Percentiles rank a stretch among this genome's conserved stretches.
Conservation (phyloP, 441 rosid genomes). For the Cnidoscolus chayamansa region DNA sequence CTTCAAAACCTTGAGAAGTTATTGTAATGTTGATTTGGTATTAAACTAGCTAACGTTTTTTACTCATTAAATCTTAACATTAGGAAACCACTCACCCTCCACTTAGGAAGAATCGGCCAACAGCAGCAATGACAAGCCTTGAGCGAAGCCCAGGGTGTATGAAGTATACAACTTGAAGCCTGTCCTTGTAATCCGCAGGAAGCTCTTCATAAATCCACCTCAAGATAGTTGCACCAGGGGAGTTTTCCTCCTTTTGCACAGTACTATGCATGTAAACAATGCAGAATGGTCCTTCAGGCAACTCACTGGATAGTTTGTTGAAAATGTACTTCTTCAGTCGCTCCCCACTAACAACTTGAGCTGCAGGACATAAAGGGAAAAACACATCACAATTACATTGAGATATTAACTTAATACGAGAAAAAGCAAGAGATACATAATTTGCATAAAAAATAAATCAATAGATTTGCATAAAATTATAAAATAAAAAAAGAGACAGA, state of each 20-base stretch:
- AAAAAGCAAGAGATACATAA: background rate
- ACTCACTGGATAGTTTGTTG: constrained; percentile 51
- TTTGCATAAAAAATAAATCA: background rate
- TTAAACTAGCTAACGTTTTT: background rate
- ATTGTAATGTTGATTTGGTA: background rate
- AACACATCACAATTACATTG: background rate
- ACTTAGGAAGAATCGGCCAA: constrained; percentile 66
- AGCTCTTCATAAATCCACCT: constrained; percentile 70
- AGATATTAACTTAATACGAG: background rate
- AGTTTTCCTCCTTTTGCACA: constrained; percentile 60
- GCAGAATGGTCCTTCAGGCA: constrained; percentile 60
- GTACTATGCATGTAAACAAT: constrained; percentile 64
- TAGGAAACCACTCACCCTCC: constrained; percentile 51
- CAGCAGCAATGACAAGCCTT: constrained; percentile 67
- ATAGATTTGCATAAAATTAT: too few relatives aligned
- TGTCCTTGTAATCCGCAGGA: constrained; percentile 53
- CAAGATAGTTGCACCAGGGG: constrained; percentile 62
- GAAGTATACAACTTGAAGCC: constrained; percentile 64
- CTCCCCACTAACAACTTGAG: constrained; percentile 50
- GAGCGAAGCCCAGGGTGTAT: constrained; percentile 69
- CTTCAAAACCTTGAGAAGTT: constrained; percentile 4
- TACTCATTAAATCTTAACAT: background rate
- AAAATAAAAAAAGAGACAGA: background rate
- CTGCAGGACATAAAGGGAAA: constrained; percentile 30
- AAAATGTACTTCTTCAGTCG: constrained; percentile 53